Evolutionary conservation across 2,329 filamentous ascomycete genomes (phyloP), one percentile per base, ranked within the genome.

Genomic region (Trichoderma semiorbis): DNA sequence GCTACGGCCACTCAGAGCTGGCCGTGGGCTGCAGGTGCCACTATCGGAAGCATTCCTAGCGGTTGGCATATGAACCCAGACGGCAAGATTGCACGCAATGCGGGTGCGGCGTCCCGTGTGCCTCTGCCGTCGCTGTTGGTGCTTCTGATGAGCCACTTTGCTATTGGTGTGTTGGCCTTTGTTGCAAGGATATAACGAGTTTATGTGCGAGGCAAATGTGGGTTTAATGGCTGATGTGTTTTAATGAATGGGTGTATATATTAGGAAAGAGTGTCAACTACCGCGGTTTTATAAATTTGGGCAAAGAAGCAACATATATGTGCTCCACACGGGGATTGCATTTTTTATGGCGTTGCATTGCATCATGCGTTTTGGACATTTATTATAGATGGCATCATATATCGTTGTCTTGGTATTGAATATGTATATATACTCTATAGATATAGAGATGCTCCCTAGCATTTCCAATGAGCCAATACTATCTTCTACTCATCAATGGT

Each of bases 61-160:
- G 93, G 93, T 72, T 97, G 93, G 93, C 88, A 90, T 73, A 93
- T 96, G 82, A 93, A 91, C 65, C 85, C 90, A 73, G 88, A 90
- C 76, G 93, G 93, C 79, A 95, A 95, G 84, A 90, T 96, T 77
- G 86, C 94, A 78, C 92, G 92, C 78, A 89, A 89, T 83, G 36
- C 71, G 34, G 89, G 89, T 78, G 85, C 87, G 16, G 71, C 75
- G 7, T 64, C 77, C 8, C 55, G 70, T 10, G 67, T 74, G 10
- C 28, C 72, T 18, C 70, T 74, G 8, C 74, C 76, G 24, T 71
- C 75, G 30, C 75, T 78, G 70, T 57, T 76, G 61, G 53, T 78
- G 36, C 72, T 77, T 60, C 64, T 79, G 64, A 69, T 79, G 66
- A 57, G 74, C 18, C 77, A 78, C 26, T 74, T 81, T 67, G 67